phyloP scores from a whole-genome alignment of 2,329 filamentous ascomycete species.

The Nemania serpens region DNA sequence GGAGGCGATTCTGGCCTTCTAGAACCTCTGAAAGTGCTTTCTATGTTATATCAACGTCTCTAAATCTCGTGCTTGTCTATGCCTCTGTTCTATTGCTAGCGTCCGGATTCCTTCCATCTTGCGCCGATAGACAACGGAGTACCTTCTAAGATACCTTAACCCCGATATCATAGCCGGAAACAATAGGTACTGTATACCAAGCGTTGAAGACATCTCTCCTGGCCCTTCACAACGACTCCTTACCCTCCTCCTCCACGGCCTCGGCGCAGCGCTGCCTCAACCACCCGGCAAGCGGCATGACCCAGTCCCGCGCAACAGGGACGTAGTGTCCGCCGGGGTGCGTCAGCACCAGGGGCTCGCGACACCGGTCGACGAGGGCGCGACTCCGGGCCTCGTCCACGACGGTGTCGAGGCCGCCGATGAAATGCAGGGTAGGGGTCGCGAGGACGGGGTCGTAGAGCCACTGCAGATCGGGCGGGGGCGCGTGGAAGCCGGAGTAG shows the following conservation, averaged over 20 bases:
- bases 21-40: slow-evolving; percentile 32
- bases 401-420: slow-evolving; percentile 84
- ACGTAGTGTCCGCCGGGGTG: slow-evolving; percentile 93
- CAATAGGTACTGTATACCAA: no score
- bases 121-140: not conserved
- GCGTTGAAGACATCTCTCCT: no score
- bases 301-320: slow-evolving; percentile 80
- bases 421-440: slow-evolving; percentile 80
- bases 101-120: not conserved
- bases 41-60: slow-evolving; percentile 14
- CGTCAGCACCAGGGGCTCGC: slow-evolving; percentile 59
- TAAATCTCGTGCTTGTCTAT: slow-evolving; percentile 11
- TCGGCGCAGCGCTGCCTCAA: slow-evolving; percentile 34
- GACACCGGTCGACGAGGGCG: slow-evolving; percentile 68
- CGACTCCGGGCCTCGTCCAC: slow-evolving; percentile 78
- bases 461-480: slow-evolving; percentile 38
- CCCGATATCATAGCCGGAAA: not conserved
- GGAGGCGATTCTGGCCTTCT: slow-evolving; percentile 29
- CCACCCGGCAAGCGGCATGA: slow-evolving; percentile 72
- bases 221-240: slow-evolving; percentile 26
- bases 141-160: not conserved
- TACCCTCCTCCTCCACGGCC: slow-evolving; percentile 10
- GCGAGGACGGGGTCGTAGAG: slow-evolving; percentile 51
- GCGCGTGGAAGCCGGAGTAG: slow-evolving; percentile 69
- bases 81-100: not conserved